A percentile compares a stretch with the other conserved stretches of the same genome.
phyloP scores from a whole-genome alignment of 768 basidiomycete genomes.

The Pholiota molesta region DNA sequence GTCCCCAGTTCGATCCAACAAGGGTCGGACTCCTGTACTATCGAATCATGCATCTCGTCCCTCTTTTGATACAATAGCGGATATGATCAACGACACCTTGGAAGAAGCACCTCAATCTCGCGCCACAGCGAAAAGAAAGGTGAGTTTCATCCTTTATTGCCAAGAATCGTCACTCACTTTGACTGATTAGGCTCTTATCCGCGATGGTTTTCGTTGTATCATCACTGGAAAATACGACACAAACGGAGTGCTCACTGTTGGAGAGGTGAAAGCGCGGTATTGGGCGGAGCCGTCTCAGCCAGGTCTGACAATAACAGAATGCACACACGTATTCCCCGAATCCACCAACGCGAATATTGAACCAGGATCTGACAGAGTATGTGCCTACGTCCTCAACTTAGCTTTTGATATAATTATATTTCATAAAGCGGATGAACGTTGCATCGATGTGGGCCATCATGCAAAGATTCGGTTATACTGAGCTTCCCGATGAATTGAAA shows the following conservation, averaged over 20 bases:
- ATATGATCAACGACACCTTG: conserved; percentile 25
- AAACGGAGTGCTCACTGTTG: no score
- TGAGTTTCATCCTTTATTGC: conserved; percentile 5
- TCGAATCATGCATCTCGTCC: conserved; percentile 23
- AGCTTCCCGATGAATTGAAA: conserved; percentile 26
- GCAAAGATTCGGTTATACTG: conserved; percentile 27
- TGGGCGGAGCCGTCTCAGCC: no score
- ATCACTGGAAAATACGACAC: conserved; percentile 30
- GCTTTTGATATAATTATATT: no score
- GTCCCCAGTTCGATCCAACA: conserved; percentile 19
- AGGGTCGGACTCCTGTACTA: conserved; percentile 12
- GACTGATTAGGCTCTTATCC: conserved; percentile 33
- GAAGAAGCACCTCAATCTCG: conserved; percentile 20
- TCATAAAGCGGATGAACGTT: no score
- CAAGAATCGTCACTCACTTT: conserved; percentile 1
- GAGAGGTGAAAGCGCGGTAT: no score
- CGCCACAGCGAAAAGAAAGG: conserved; percentile 20
- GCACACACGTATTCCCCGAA: no score
- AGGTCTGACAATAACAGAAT: no score
- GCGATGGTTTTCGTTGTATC: conserved; percentile 38
- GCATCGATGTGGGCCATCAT: conserved; percentile 27
- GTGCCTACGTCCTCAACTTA: no score
- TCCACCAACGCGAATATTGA: no score
- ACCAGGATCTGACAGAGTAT: no score
- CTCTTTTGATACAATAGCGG: conserved; percentile 25